Conservation (phyloP, 352 stramenopile species). For the Thalassiosira delicatula region DNA sequence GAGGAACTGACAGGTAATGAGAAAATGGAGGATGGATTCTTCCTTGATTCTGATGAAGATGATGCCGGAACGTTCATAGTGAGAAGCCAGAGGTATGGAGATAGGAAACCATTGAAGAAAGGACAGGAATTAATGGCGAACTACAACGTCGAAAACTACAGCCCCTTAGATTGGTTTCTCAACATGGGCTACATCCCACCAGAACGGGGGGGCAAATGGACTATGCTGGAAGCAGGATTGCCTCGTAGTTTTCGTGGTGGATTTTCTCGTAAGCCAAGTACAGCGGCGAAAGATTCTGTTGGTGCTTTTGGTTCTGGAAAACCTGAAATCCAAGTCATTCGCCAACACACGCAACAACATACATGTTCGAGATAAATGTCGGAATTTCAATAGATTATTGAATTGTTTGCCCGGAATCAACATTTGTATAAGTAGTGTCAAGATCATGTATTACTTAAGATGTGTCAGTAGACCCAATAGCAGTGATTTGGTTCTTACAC, state of each 20-base stretch:
- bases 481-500: too few relatives aligned
- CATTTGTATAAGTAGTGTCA: too few relatives aligned
- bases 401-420: too few relatives aligned
- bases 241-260: slow-evolving; percentile 59
- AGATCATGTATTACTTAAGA: too few relatives aligned
- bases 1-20: slow-evolving; percentile 77
- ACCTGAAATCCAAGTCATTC: slow-evolving; percentile 48
- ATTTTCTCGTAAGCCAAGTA: slow-evolving; percentile 40
- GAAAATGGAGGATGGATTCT: slow-evolving; percentile 59
- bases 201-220: slow-evolving; percentile 72
- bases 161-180: slow-evolving; percentile 83
- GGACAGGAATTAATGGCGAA: slow-evolving; percentile 82
- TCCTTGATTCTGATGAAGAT: slow-evolving; percentile 71
- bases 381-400: too few relatives aligned
- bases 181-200: slow-evolving; percentile 81
- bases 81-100: slow-evolving; percentile 69
- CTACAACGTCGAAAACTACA: slow-evolving; percentile 84
- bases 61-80: slow-evolving; percentile 79
- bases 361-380: slow-evolving; percentile 21
- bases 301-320: slow-evolving; percentile 49
- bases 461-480: too few relatives aligned
- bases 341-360: slow-evolving; percentile 35
- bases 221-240: slow-evolving; percentile 75
- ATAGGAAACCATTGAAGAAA: slow-evolving; percentile 67
- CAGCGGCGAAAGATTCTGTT: background rate